Evolutionary conservation across 495 filamentous ascomycete species (phyloP).

Genomic region (Cryomyces antarcticus): DNA sequence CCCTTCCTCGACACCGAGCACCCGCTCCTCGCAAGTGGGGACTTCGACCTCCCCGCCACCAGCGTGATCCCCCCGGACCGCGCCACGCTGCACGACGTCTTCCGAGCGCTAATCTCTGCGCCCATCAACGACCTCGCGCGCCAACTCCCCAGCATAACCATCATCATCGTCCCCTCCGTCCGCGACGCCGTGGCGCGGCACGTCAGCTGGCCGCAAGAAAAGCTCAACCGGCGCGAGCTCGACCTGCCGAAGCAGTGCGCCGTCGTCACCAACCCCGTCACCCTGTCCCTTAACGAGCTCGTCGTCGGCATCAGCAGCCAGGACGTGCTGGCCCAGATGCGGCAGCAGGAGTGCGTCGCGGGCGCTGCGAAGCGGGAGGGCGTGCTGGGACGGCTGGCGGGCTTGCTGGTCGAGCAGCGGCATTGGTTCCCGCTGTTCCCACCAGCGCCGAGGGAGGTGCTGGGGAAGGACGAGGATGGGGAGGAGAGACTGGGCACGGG

Average conservation of each 20-base stretch:
- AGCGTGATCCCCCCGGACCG: slow-evolving; percentile 49
- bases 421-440: slow-evolving; percentile 84
- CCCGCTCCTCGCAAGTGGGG: slow-evolving; percentile 68
- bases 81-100: slow-evolving; percentile 61
- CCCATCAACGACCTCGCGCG: slow-evolving; percentile 43
- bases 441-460: slow-evolving; percentile 39
- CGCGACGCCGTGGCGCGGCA: slow-evolving; percentile 72
- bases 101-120: slow-evolving; percentile 55
- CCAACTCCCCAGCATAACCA: slow-evolving; percentile 51
- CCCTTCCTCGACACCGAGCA: slow-evolving; percentile 87
- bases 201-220: slow-evolving; percentile 80
- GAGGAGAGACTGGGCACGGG: slow-evolving; percentile 44
- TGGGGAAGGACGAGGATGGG: slow-evolving; percentile 23
- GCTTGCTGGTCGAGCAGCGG: slow-evolving; percentile 65
- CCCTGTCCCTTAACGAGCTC: slow-evolving; percentile 66
- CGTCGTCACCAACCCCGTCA: slow-evolving; percentile 75
- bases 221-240: slow-evolving; percentile 46
- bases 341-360: slow-evolving; percentile 49
- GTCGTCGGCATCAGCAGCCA: slow-evolving; percentile 61
- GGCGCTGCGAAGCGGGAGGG: slow-evolving; percentile 30
- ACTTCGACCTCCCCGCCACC: slow-evolving; percentile 71
- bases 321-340: slow-evolving; percentile 63
- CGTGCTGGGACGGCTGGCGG: slow-evolving; percentile 43
- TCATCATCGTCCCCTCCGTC: slow-evolving; percentile 67
- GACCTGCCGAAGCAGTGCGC: slow-evolving; percentile 53